Evolutionary conservation across 2,329 filamentous ascomycete genomes (phyloP).

Genomic region (Ophiocordyceps robertsii): DNA sequence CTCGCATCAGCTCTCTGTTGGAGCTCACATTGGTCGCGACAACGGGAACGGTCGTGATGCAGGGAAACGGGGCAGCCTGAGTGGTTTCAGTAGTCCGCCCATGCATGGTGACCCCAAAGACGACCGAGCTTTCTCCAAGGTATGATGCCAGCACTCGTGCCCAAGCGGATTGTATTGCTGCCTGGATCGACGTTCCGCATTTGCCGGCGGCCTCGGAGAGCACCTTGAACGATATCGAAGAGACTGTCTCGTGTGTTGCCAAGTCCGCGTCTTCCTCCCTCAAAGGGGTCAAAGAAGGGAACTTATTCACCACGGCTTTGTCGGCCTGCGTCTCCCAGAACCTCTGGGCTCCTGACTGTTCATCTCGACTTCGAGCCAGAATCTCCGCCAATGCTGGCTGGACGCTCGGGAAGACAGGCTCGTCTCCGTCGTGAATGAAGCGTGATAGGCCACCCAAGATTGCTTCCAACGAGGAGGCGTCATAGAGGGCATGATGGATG

Average conservation of each 20-base stretch:
- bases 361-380: slow-evolving; percentile 17
- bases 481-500: slow-evolving; percentile 75
- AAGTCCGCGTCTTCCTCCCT: slow-evolving; percentile 19
- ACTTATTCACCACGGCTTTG: slow-evolving; percentile 48
- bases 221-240: slow-evolving; percentile 24
- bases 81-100: slow-evolving; percentile 53
- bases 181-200: slow-evolving; percentile 60
- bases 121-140: slow-evolving; percentile 57
- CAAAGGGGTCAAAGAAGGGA: slow-evolving; percentile 63
- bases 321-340: slow-evolving; percentile 53
- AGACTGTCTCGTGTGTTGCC: slow-evolving; percentile 16
- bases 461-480: slow-evolving; percentile 58
- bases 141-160: slow-evolving; percentile 61
- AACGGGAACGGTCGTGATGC: slow-evolving; percentile 69
- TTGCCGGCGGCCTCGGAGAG: slow-evolving; percentile 43
- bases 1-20: slow-evolving; percentile 42
- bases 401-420: slow-evolving; percentile 9
- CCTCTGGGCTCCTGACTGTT: slow-evolving; percentile 19
- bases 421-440: slow-evolving; percentile 10
- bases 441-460: slow-evolving; percentile 47
- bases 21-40: slow-evolving; percentile 39
- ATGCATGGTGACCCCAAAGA: slow-evolving; percentile 71
- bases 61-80: slow-evolving; percentile 54
- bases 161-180: slow-evolving; percentile 67
- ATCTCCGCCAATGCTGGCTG: slow-evolving; percentile 26